phyloP scores from a whole-genome alignment of 495 filamentous ascomycete genomes.

The Podospora australis region DNA sequence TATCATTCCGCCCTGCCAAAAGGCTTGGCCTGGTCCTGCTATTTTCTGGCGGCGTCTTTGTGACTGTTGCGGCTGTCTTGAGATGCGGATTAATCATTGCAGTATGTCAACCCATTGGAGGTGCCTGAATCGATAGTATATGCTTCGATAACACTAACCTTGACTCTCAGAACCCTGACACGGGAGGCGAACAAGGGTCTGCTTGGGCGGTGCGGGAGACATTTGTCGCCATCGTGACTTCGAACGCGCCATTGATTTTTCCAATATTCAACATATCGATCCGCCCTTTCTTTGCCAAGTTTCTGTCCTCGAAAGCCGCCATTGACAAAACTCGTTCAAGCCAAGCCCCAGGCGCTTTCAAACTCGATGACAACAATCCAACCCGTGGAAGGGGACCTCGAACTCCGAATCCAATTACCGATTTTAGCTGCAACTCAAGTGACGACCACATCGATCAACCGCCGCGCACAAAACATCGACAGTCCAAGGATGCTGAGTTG shows the following conservation, averaged over 20 bases:
- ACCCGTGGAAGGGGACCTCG: conserved; percentile 35
- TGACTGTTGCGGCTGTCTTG: conserved; percentile 42
- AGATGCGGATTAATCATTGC: conserved; percentile 43
- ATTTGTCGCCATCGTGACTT: conserved; percentile 47
- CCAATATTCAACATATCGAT: conserved; percentile 37
- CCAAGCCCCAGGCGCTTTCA: conserved; percentile 14
- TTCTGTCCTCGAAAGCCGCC: conserved; percentile 25
- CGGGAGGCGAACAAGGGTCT: conserved; percentile 36
- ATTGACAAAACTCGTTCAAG: conserved; percentile 12
- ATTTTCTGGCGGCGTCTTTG: conserved; percentile 44
- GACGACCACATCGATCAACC: conserved; percentile 41
- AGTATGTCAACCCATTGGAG: conserved; percentile 18
- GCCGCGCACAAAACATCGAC: too few relatives aligned
- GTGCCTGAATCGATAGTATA: background rate
- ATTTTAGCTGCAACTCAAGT: conserved; percentile 44
- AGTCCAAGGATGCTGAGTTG: conserved; percentile 10
- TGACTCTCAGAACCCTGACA: conserved; percentile 31
- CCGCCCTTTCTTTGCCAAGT: conserved; percentile 23
- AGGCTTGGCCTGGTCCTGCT: conserved; percentile 44
- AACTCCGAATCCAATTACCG: conserved; percentile 41
- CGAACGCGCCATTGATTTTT: conserved; percentile 49
- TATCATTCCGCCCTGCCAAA: conserved; percentile 36
- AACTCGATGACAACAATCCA: conserved; percentile 33
- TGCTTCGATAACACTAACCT: background rate
- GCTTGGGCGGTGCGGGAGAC: conserved; percentile 47